Conservation (phyloP, 1,284 basidiomycete species). For the Cystobasidium slooffiae region DNA sequence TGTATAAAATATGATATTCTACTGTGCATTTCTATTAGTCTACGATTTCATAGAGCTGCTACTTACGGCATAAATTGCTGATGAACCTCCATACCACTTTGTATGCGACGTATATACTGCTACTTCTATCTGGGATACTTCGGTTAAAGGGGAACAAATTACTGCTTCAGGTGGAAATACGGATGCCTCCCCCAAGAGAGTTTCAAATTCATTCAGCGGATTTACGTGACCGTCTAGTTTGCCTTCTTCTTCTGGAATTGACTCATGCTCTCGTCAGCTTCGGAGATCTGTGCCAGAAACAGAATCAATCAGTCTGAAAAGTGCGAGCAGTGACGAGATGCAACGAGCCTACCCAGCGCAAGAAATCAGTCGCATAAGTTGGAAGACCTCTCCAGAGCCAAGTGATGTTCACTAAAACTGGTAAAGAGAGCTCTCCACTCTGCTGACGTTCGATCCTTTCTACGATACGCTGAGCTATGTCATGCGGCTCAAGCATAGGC, state of each 20-base stretch:
- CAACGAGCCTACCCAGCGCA: constrained; percentile 31
- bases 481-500: constrained; percentile 72
- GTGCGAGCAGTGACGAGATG: neutral
- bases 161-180: too few relatives aligned
- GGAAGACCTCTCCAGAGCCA: constrained; percentile 67
- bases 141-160: too few relatives aligned
- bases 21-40: too few relatives aligned
- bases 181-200: too few relatives aligned
- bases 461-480: constrained; percentile 79
- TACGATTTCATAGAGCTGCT: too few relatives aligned
- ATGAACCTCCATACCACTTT: too few relatives aligned
- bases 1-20: too few relatives aligned
- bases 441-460: constrained; percentile 75
- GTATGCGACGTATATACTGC: too few relatives aligned
- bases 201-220: too few relatives aligned
- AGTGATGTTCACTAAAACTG: constrained; percentile 70
- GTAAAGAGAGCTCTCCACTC: constrained; percentile 70
- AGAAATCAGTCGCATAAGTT: constrained; percentile 68
- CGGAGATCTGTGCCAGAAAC: neutral
- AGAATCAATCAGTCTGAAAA: neutral
- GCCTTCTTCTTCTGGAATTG: constrained; percentile 3
- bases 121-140: too few relatives aligned
- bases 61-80: too few relatives aligned
- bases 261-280: constrained; percentile 19
- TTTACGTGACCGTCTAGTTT: neutral